Conservation (phyloP, 345 rosid species). For the Lepidium didymum region DNA sequence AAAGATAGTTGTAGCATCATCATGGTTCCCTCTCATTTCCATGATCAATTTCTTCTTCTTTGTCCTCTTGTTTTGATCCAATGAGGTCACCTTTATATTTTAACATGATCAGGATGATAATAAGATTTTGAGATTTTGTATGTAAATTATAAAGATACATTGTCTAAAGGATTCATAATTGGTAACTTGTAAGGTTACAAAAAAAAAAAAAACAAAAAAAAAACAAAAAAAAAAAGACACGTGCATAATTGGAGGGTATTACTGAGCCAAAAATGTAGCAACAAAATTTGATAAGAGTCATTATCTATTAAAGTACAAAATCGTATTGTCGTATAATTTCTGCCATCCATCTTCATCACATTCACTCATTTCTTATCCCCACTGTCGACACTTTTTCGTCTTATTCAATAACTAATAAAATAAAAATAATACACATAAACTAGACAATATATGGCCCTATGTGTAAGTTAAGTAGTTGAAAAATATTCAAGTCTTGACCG, state of each 20-base stretch:
- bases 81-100: neutral
- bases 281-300: neutral
- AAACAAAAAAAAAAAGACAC: neutral
- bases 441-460: neutral
- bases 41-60: slow-evolving; percentile 1
- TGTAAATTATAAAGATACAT: no score
- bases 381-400: neutral
- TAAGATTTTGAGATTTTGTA: no score
- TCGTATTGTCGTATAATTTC: neutral
- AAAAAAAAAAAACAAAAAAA: neutral
- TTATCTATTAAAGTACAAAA: neutral
- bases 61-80: neutral
- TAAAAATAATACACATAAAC: neutral
- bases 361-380: slow-evolving; percentile 12
- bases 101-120: no score
- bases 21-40: no score
- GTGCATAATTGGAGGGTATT: neutral
- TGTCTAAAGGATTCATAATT: no score
- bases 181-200: neutral
- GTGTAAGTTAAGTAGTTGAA: neutral
- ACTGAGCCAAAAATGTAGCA: neutral
- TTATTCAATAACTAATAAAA: neutral
- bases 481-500: neutral
- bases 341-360: neutral
- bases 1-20: no score